phyloP scores from a whole-genome alignment of 345 rosid genomes.

The Rhizophora mangle region DNA sequence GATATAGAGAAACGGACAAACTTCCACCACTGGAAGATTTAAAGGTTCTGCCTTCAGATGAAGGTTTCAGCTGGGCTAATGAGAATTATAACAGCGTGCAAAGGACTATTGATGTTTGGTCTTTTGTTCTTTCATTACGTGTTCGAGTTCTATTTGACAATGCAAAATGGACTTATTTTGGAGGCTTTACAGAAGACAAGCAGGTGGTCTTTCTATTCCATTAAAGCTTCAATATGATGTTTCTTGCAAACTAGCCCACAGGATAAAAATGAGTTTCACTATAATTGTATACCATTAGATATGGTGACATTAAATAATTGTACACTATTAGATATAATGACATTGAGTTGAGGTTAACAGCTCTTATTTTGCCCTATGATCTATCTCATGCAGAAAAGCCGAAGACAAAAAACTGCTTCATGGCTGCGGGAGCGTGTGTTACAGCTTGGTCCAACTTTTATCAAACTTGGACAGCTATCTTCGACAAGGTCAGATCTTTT shows the following conservation, averaged over 20 bases:
- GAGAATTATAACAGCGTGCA: conserved; percentile 74
- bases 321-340: background rate
- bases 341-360: background rate
- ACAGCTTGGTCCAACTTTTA: conserved; percentile 98
- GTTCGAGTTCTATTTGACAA: conserved; percentile 70
- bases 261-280: background rate
- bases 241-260: background rate
- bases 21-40: conserved; percentile 66
- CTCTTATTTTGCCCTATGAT: conserved; percentile 18
- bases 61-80: conserved; percentile 92
- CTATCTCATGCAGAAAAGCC: conserved; percentile 49
- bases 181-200: conserved; percentile 77
- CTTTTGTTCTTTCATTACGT: conserved; percentile 68
- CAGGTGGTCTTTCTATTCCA: conserved; percentile 43
- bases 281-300: background rate
- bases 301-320: no score
- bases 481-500: conserved; percentile 93
- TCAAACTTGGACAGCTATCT: conserved; percentile 90
- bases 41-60: conserved; percentile 80
- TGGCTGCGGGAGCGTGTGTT: conserved; percentile 85
- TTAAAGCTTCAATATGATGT: background rate
- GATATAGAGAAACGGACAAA: conserved; percentile 29
- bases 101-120: conserved; percentile 88
- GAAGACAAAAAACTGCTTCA: conserved; percentile 70
- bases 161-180: conserved; percentile 78